These are phyloP conservation scores for Globisporangium acanthophoron DNA, from an alignment of 352 stramenopile genomes.

Conservation along the genomic window DNA sequence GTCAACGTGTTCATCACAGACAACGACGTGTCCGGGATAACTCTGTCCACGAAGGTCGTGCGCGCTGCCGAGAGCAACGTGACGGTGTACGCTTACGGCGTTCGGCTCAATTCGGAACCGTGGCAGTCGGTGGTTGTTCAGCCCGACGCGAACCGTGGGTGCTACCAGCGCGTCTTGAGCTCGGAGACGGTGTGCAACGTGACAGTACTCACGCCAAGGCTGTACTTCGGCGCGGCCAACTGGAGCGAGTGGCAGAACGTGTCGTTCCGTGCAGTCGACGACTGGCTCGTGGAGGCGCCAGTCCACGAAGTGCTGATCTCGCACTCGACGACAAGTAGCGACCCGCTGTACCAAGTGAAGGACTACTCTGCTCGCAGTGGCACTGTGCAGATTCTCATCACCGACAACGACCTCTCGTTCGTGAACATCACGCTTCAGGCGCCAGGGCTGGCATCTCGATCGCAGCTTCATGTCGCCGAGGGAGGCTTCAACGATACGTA, in stretches of 20 bases:
- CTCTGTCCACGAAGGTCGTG: constrained; percentile 37
- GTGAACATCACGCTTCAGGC: constrained; percentile 52
- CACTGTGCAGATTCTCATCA: constrained; percentile 34
- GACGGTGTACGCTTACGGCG: constrained; percentile 31
- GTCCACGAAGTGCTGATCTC: constrained; percentile 49
- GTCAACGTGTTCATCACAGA: constrained; percentile 55
- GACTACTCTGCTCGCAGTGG: constrained; percentile 26
- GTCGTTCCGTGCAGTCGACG: constrained; percentile 50
- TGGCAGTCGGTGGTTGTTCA: constrained; percentile 47
- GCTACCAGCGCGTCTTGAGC: constrained; percentile 36
- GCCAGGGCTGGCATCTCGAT: constrained; percentile 9
- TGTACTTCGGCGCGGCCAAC: constrained; percentile 56
- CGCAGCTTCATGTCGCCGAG: constrained; percentile 55
- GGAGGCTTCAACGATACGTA: constrained; percentile 82
- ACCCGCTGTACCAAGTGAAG: constrained; percentile 34
- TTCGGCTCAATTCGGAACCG: constrained; percentile 58
- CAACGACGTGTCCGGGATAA: constrained; percentile 55
- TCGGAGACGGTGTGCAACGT: constrained; percentile 46
- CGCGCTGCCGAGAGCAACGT: constrained; percentile 34
- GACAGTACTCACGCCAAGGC: constrained; percentile 29
- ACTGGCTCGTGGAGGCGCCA: constrained; percentile 45
- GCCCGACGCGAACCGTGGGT: constrained; percentile 43
- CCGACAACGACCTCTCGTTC: constrained; percentile 59
- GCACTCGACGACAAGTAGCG: constrained; percentile 36
- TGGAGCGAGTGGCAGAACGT: constrained; percentile 66